phyloP scores from a whole-genome alignment of 805 yeast species.

The Cyberlindnera maritima region DNA sequence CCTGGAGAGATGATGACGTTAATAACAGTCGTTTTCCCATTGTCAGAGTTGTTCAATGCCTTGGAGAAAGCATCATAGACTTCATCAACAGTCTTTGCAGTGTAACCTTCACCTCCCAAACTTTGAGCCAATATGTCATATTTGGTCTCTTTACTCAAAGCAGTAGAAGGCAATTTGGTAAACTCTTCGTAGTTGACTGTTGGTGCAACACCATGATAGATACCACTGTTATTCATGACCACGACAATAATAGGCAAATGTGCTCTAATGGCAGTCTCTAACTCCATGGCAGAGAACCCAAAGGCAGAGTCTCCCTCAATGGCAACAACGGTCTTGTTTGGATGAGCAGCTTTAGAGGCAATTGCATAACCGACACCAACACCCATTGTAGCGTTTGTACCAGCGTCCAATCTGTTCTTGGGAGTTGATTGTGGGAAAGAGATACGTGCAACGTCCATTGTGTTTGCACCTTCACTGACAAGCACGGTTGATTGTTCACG shows the following conservation, averaged over 20 bases:
- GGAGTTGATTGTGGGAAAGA: constrained; percentile 55
- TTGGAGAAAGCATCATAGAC: constrained; percentile 33
- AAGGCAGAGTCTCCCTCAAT: constrained; percentile 78
- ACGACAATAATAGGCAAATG: constrained; percentile 52
- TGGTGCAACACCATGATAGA: constrained; percentile 59
- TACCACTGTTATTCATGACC: constrained; percentile 74
- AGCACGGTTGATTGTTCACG: constrained; percentile 36
- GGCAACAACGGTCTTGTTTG: constrained; percentile 46
- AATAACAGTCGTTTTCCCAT: constrained; percentile 42
- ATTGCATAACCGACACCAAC: constrained; percentile 69
- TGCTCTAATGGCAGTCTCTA: constrained; percentile 64
- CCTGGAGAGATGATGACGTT: constrained; percentile 66
- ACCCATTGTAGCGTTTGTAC: constrained; percentile 80
- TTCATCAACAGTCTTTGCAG: constrained; percentile 41
- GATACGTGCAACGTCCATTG: constrained; percentile 69
- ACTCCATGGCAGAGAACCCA: constrained; percentile 70
- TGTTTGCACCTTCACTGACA: constrained; percentile 73
- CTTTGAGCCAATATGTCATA: constrained; percentile 56
- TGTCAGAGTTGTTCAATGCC: constrained; percentile 33
- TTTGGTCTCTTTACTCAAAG: constrained; percentile 51
- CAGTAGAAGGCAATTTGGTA: constrained; percentile 52
- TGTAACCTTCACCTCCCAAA: constrained; percentile 54
- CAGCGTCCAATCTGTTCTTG: constrained; percentile 61
- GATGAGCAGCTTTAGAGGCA: constrained; percentile 50
- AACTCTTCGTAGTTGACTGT: constrained; percentile 25